phyloP scores from a whole-genome alignment of 768 basidiomycete genomes.

The Trichaptum fuscoviolaceum region DNA sequence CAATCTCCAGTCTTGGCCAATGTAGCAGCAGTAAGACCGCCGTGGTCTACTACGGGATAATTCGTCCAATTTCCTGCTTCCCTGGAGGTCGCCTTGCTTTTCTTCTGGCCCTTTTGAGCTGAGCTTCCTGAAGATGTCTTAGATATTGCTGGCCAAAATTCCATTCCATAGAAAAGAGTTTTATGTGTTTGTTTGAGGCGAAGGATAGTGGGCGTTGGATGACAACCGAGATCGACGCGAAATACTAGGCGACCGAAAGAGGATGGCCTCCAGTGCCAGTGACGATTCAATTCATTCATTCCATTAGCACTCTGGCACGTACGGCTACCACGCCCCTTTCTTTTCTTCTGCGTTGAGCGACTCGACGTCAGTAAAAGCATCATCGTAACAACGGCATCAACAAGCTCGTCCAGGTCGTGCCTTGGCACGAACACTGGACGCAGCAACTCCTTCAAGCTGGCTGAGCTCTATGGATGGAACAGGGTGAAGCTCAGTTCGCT shows the following conservation, averaged over 20 bases:
- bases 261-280: background rate
- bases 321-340: constrained; percentile 1
- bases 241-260: background rate
- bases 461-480: constrained; percentile 76
- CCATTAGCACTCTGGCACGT: background rate
- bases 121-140: constrained; percentile 2
- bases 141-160: constrained; percentile 52
- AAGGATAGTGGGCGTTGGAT: background rate
- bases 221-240: background rate
- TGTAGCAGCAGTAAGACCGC: constrained; percentile 52
- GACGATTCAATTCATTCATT: background rate
- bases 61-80: constrained; percentile 21
- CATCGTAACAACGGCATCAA: background rate
- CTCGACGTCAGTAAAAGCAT: background rate
- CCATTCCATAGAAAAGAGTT: constrained; percentile 60
- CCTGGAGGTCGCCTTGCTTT: background rate
- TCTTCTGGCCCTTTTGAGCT: background rate
- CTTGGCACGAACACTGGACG: constrained; percentile 67
- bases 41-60: constrained; percentile 55
- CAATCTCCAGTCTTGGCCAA: constrained; percentile 38
- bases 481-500: constrained; percentile 33
- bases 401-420: constrained; percentile 40
- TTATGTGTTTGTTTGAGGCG: background rate
- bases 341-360: background rate
- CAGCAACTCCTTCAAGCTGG: constrained; percentile 51